A percentile compares a stretch with the other conserved stretches of the same genome.
Conservation (phyloP, 257 asterid species). For the Capsicum pubescens region DNA sequence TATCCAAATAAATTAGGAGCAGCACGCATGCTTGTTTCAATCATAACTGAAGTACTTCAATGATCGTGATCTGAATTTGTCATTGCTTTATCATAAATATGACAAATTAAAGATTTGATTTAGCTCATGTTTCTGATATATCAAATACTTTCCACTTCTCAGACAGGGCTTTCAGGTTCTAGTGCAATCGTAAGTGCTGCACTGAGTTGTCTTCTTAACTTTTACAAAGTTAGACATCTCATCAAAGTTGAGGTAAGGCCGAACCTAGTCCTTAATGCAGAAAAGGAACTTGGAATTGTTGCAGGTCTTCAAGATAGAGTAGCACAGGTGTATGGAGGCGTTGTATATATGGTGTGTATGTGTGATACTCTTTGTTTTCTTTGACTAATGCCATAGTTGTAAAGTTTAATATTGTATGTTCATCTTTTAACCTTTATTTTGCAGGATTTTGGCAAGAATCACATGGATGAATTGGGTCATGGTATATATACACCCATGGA, state of each 20-base stretch:
- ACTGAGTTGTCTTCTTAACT: constrained; percentile 92
- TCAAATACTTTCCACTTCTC: constrained; percentile 38
- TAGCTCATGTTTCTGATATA: not conserved
- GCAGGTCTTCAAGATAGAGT: constrained; percentile 99
- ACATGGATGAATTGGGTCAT: constrained; percentile 82
- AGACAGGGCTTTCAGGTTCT: constrained; percentile 99
- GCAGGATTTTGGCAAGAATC: constrained; percentile 80
- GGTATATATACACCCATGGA: constrained; percentile 80
- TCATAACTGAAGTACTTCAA: not conserved
- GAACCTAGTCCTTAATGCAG: constrained; percentile 84
- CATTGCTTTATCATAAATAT: not conserved
- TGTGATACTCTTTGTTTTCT: not conserved
- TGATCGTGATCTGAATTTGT: constrained; percentile 6
- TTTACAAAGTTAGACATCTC: constrained; percentile 78
- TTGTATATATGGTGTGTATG: constrained; percentile 78
- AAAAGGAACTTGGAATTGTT: constrained; percentile 93
- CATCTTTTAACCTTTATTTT: constrained; percentile 12
- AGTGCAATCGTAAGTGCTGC: constrained; percentile 98
- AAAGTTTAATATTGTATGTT: not conserved
- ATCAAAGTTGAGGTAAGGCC: constrained; percentile 89
- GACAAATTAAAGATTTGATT: not conserved
- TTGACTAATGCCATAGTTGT: not conserved
- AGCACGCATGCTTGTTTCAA: not conserved
- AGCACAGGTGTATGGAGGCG: constrained; percentile 98
- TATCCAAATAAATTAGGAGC: not conserved